Base-by-base conservation (phyloP, 176 grass and related monocot species). In the Phoenix dactylifera region DNA sequence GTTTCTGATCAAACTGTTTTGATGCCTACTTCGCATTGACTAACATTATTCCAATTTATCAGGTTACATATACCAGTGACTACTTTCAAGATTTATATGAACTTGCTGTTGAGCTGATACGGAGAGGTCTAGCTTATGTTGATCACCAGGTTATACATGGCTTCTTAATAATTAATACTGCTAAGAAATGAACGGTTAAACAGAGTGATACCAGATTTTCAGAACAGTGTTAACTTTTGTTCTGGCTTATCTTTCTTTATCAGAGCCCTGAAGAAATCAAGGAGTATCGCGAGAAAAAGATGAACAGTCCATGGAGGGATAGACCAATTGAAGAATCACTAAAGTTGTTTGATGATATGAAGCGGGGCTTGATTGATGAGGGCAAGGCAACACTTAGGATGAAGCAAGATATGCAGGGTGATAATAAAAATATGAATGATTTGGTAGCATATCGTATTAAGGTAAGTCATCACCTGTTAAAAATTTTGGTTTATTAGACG, bases 391-490 rank as follows among this genome's bases (percentile, higher is more conserved):
- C 93, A 44, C 88, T 98, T 39, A 74, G 87, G 79, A 80, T 98
- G 84, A 98, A 98, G 65, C 87, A 92, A 69, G 93, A 98, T 76
- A 98, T 98, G 93, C 93, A 98, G 73, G 88, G 83, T 62, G 88
- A 98, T 7, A 98, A 98, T 60, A 98, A 98, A 70, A 98, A 98
- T 50, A 92, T 98, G 87, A 83, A 86, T 65, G 88, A 98, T 67
- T 77, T 98, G 53, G 92, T 98, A 74, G 93, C 93, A 68, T 98
- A 98, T 72, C 86, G 93, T 60, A 92, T 98, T 75, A 98, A 98
- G 83, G 93, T 98, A 82, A 80, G 81, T 50, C 28, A 9, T 49
- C 61, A 16, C 63, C 49, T 22, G 29, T 72, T 22, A 74, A 39
- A 29, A 44, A 0, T 12, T 18, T 44, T 48, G 5, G 14, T 16